These are phyloP conservation scores for Fonsecaea nubica DNA, from an alignment of 2,329 filamentous ascomycete genomes.

Conservation along the genomic window DNA sequence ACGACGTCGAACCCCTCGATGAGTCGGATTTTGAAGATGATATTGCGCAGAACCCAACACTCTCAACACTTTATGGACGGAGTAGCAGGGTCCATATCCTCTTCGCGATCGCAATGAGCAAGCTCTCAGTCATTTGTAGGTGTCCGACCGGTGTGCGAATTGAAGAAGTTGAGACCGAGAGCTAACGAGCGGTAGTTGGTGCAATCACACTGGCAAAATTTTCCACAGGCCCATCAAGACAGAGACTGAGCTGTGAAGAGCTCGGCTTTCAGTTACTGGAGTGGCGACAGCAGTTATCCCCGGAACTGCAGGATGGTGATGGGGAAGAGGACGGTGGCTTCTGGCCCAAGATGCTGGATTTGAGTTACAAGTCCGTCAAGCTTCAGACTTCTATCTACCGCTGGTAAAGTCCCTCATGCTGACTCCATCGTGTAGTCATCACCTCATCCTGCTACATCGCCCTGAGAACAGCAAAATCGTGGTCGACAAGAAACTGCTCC, in stretches of 20 bases:
- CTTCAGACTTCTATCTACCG: neutral
- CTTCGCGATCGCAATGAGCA: conserved; percentile 21
- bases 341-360: conserved; percentile 23
- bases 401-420: neutral
- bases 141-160: neutral
- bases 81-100: conserved; percentile 18
- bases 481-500: conserved; percentile 15
- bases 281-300: conserved; percentile 16
- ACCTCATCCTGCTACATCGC: conserved; percentile 20
- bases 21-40: conserved; percentile 28
- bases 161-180: too few relatives aligned
- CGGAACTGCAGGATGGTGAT: conserved; percentile 5
- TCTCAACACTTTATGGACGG: conserved; percentile 8
- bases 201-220: conserved; percentile 17
- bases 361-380: conserved; percentile 19
- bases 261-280: conserved; percentile 6
- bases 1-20: conserved; percentile 34
- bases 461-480: conserved; percentile 14
- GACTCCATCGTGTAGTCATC: conserved; percentile 10
- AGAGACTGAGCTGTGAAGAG: conserved; percentile 6
- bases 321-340: conserved; percentile 17
- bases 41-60: neutral
- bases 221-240: conserved; percentile 10
- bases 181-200: conserved; percentile 13
- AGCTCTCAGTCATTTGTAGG: conserved; percentile 23